Base-by-base conservation (phyloP, 2,329 filamentous ascomycete genomes). In the Penicillium olsonii region DNA sequence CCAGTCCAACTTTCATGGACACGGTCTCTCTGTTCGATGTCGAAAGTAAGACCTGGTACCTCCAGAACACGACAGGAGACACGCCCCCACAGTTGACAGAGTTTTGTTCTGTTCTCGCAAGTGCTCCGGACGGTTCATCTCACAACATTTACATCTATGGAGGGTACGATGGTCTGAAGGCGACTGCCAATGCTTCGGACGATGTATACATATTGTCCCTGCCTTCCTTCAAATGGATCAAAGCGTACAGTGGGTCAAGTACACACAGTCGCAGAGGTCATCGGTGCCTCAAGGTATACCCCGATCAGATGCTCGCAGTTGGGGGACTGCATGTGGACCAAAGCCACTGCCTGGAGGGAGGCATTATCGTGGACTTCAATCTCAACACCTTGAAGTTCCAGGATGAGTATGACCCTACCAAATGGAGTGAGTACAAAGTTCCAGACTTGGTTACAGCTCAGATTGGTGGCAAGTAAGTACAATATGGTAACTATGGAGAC, bases 101-200 rank as follows among this genome's bases (percentile, higher is more conserved):
- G 42, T 74, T 75, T 51, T 76, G 73, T 52, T 72, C 72, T 2
- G 68, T 72, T 1, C 63, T 74, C 14, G 72, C 71, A 0, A 58
- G 63, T 17, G 68, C 72, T 2, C 40, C 64, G 12, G 72, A 75
- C 44, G 57, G 56, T 3, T 71, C 68, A 6, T 74, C 71, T 0
- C 71, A 77, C 43, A 78, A 78, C 45, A 75, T 81, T 34, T 74
- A 76, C 42, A 66, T 81, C 41, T 80, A 79, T 47, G 78, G 78
- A 15, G 78, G 78, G 7, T 67, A 65, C 24, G 65, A 75, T 48
- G 71, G 62, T 12, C 56, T 65, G 10, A 50, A 62, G 9, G 55
- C 54, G 15, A 68, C 64, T 0, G 47, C 50, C 3, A 49, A 29
- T 7, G 63, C 69, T 0, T 70, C 61, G 20, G 77, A 79, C 45